These are phyloP conservation scores for Aspergillus piperis DNA, from an alignment of 2,329 filamentous ascomycete genomes.

Conservation along the genomic window DNA sequence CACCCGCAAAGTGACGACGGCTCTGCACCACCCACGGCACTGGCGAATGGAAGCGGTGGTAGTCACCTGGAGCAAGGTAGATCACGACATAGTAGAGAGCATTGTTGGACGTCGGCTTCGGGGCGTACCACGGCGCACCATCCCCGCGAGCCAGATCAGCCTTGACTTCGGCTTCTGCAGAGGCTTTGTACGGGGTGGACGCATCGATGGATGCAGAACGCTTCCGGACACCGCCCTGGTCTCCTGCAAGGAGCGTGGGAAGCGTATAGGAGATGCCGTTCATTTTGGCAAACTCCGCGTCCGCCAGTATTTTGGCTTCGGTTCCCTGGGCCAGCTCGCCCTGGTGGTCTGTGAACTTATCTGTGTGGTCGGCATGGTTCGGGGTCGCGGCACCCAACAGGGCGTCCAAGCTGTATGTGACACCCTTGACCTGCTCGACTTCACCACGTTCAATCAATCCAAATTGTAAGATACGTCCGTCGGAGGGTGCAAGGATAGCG, in stretches of 20 bases:
- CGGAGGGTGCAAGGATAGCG: slow-evolving; percentile 82
- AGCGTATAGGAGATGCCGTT: slow-evolving; percentile 97
- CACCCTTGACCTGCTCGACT: slow-evolving; percentile 97
- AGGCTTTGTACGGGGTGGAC: slow-evolving; percentile 65
- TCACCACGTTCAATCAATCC: slow-evolving; percentile 89
- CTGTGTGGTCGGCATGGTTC: slow-evolving; percentile 41
- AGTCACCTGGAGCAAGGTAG: slow-evolving; percentile 95
- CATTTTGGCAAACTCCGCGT: slow-evolving; percentile 90
- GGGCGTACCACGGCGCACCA: slow-evolving; percentile 65
- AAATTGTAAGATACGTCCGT: slow-evolving; percentile 88
- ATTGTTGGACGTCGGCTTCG: slow-evolving; percentile 62
- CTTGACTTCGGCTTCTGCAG: slow-evolving; percentile 79
- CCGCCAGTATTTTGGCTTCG: slow-evolving; percentile 69
- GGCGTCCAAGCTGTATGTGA: slow-evolving; percentile 95
- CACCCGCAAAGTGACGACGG: slow-evolving; percentile 94
- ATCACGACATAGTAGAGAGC: slow-evolving; percentile 91
- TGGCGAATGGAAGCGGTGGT: slow-evolving; percentile 96
- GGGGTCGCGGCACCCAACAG: slow-evolving; percentile 69
- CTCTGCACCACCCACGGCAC: slow-evolving; percentile 93
- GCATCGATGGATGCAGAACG: slow-evolving; percentile 67
- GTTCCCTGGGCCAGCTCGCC: slow-evolving; percentile 40
- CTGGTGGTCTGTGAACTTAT: slow-evolving; percentile 37
- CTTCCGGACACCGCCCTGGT: slow-evolving; percentile 45
- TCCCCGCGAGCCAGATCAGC: slow-evolving; percentile 77
- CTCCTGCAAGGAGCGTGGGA: slow-evolving; percentile 79